phyloP scores from a whole-genome alignment of 225 moss, liverwort and hornwort genomes.

The Rhytidiadelphus loreus region DNA sequence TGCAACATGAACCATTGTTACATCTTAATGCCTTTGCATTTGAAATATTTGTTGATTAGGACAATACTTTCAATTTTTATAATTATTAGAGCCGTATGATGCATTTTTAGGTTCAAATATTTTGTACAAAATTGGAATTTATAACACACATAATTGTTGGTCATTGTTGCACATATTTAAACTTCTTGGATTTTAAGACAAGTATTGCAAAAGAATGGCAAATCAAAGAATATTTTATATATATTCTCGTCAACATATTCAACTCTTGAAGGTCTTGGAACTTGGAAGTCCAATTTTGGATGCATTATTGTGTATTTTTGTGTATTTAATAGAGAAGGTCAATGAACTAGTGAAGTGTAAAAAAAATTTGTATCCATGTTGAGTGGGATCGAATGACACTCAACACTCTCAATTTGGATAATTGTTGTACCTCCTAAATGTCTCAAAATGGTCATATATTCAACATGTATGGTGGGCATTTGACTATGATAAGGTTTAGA shows the following conservation, averaged over 20 bases:
- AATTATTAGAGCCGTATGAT: too few species aligned
- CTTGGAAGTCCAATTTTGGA: not conserved
- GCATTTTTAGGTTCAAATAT: too few species aligned
- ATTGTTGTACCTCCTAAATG: not conserved
- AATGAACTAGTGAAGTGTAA: too few species aligned
- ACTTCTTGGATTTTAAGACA: not conserved
- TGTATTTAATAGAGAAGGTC: too few species aligned
- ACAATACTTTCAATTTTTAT: too few species aligned
- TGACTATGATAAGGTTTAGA: not conserved
- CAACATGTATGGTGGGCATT: fast-evolving
- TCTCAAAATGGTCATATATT: not conserved
- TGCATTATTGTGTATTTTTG: not conserved
- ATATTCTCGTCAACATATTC: not conserved
- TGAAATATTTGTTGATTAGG: too few species aligned
- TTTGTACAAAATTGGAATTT: too few species aligned
- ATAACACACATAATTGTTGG: too few species aligned
- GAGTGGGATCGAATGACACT: not conserved
- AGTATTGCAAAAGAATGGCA: not conserved
- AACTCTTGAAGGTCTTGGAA: not conserved
- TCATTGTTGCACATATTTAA: not conserved
- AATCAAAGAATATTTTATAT: not conserved
- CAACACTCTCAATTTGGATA: not conserved
- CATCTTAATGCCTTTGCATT: too few species aligned
- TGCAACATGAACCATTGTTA: too few species aligned
- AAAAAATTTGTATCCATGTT: not conserved